phyloP scores from a whole-genome alignment of 202 grass and related monocot species.

The Panicum hallii region DNA sequence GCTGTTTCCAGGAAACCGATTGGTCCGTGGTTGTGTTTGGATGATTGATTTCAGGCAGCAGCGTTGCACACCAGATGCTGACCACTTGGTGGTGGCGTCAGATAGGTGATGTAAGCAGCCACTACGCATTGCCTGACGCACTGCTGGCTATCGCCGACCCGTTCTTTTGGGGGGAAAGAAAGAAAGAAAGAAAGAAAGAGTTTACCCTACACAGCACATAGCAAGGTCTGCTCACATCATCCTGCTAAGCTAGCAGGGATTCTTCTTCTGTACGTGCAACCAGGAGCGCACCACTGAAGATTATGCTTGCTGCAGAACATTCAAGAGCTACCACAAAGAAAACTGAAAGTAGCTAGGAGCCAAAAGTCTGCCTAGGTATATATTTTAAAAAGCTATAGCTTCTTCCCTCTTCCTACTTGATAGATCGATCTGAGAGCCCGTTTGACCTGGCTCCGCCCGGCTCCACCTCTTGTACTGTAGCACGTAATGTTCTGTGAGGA shows the following conservation, averaged over 20 bases:
- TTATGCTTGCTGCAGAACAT: not conserved
- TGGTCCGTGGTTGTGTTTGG: not conserved
- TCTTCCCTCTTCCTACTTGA: no score
- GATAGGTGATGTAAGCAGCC: not conserved
- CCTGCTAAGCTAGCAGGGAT: not conserved
- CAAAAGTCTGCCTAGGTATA: no score
- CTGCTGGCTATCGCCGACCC: no score
- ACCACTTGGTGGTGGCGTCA: not conserved
- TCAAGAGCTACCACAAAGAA: not conserved
- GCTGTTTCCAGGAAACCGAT: not conserved
- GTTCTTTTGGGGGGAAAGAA: not conserved
- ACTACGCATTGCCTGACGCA: not conserved
- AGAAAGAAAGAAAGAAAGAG: not conserved
- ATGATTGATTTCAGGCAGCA: not conserved
- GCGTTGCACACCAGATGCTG: not conserved
- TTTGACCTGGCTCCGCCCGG: no score
- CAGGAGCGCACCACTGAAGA: no score
- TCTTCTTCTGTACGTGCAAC: not conserved
- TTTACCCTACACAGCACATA: not conserved
- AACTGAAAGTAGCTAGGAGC: no score
- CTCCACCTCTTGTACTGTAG: no score
- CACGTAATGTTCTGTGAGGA: no score
- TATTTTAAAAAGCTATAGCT: no score
- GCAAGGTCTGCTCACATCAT: not conserved
- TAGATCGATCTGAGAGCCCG: no score